Base-by-base conservation (phyloP, 306 rosid species). In the Calophaca sinica region DNA sequence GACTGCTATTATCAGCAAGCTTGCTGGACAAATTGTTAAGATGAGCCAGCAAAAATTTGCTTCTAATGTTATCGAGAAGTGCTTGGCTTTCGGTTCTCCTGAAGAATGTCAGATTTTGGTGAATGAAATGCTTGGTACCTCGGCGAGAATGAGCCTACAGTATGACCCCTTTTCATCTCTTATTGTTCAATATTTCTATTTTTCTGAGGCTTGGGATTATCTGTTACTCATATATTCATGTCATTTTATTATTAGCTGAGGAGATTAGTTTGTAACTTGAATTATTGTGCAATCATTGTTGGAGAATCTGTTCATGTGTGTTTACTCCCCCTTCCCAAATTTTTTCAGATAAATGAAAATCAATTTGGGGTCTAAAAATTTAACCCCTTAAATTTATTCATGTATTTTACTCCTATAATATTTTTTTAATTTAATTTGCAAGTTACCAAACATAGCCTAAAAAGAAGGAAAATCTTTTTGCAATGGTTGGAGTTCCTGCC, bases 101-200 rank as follows among this genome's bases (percentile, higher is more conserved):
- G 92, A 85, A 45, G 92, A 94, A 86, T 97, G 99, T 38, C 96
- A 87, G 70, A 38, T 94, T 64, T 82, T 94, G 83, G 89, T 94
- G 71, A 87, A 88, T 63, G 99, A 94, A 89, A 92, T 94, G 88
- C 93, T 94, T 38, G 99, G 99, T 68, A 85, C 86, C 53, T 83
- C 96, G 99, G 92, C 77, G 99, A 90, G 85, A 94, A 94, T 79
- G 97, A 94, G 80, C 99, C 97, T 94, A 75, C 99, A 94, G 99
- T 92, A 58, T 83, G 75, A 28, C 38, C 15, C 26, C 60, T 68
- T 66, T 66, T 79, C 55, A 28, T 38, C 79, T 62, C 39, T 55
- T 35, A 59, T 13, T 64, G 55, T 74, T 53, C 29, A 8, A 49
- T 45, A 46, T 55, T 68, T 55, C 51, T 38, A 7, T 44, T 35